Conservation (phyloP, 2,329 filamentous ascomycete species). For the Claviceps pusilla region DNA sequence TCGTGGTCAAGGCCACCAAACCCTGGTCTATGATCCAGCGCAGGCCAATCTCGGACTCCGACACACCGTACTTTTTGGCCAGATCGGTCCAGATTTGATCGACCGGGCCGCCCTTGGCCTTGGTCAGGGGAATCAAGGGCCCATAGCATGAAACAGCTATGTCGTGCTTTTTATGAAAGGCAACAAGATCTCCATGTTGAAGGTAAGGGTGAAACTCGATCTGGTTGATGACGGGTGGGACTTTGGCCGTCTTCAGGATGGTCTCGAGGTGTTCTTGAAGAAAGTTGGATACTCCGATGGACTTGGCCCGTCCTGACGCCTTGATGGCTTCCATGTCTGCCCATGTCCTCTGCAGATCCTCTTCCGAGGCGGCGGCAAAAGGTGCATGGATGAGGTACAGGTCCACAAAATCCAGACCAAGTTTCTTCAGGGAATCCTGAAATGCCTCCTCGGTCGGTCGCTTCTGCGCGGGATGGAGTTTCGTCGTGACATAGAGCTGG, state of each 20-base stretch:
- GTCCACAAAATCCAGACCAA: slow-evolving; percentile 58
- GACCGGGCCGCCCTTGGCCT: slow-evolving; percentile 36
- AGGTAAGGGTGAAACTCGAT: slow-evolving; percentile 69
- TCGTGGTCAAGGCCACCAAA: slow-evolving; percentile 44
- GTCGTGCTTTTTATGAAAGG: slow-evolving; percentile 39
- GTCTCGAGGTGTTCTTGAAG: slow-evolving; percentile 38
- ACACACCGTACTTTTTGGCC: slow-evolving; percentile 43
- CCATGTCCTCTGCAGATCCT: slow-evolving; percentile 44
- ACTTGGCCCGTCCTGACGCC: slow-evolving; percentile 46
- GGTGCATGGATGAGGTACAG: slow-evolving; percentile 51
- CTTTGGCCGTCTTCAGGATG: slow-evolving; percentile 41
- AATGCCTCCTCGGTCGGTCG: slow-evolving; percentile 35
- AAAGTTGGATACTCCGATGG: slow-evolving; percentile 71
- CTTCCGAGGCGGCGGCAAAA: slow-evolving; percentile 33
- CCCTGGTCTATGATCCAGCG: slow-evolving; percentile 47
- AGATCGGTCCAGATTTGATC: slow-evolving; percentile 35
- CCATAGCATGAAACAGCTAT: slow-evolving; percentile 43
- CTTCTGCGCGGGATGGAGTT: slow-evolving; percentile 29
- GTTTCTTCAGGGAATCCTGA: slow-evolving; percentile 43
- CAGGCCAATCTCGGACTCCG: slow-evolving; percentile 39
- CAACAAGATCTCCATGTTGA: slow-evolving; percentile 45
- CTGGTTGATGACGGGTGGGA: slow-evolving; percentile 59
- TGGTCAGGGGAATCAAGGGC: slow-evolving; percentile 36
- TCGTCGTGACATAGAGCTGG: slow-evolving; percentile 54
- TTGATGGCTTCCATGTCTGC: slow-evolving; percentile 50